Evolutionary conservation across 2,329 filamentous ascomycete genomes (phyloP).

Genomic region (Monilinia aucupariae): DNA sequence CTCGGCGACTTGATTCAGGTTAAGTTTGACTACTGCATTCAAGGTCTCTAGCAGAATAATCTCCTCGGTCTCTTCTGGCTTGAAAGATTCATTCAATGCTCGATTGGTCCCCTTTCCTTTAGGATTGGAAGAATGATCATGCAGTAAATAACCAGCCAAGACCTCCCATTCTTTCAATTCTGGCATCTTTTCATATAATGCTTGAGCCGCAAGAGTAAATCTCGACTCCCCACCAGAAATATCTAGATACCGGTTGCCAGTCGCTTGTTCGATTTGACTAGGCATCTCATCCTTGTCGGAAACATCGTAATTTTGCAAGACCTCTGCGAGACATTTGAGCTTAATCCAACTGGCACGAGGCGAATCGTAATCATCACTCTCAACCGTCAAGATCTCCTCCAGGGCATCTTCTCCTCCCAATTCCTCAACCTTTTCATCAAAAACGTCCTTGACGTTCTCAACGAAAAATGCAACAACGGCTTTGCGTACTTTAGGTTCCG

Average conservation of each 20-base stretch:
- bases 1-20: conserved; percentile 61
- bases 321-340: conserved; percentile 83
- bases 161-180: conserved; percentile 85
- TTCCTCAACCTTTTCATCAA: conserved; percentile 74
- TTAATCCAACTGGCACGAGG: conserved; percentile 83
- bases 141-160: conserved; percentile 82
- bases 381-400: conserved; percentile 65
- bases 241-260: conserved; percentile 45
- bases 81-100: conserved; percentile 30
- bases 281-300: conserved; percentile 57
- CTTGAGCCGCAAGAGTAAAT: conserved; percentile 79
- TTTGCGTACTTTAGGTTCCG: conserved; percentile 77
- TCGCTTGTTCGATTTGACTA: conserved; percentile 41
- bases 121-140: conserved; percentile 70
- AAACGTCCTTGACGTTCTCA: conserved; percentile 76
- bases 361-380: conserved; percentile 67
- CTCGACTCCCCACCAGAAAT: conserved; percentile 68
- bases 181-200: conserved; percentile 73
- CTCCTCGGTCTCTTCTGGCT: conserved; percentile 55
- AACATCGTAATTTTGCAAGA: conserved; percentile 73
- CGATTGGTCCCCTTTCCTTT: conserved; percentile 61
- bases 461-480: conserved; percentile 88
- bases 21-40: conserved; percentile 72
- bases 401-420: conserved; percentile 74
- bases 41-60: conserved; percentile 81